A percentile compares a stretch with the other conserved stretches of the same genome.
These are phyloP conservation scores for Zanthoxylum bungeanum DNA, from an alignment of 345 rosid species.

Conservation along the genomic window DNA sequence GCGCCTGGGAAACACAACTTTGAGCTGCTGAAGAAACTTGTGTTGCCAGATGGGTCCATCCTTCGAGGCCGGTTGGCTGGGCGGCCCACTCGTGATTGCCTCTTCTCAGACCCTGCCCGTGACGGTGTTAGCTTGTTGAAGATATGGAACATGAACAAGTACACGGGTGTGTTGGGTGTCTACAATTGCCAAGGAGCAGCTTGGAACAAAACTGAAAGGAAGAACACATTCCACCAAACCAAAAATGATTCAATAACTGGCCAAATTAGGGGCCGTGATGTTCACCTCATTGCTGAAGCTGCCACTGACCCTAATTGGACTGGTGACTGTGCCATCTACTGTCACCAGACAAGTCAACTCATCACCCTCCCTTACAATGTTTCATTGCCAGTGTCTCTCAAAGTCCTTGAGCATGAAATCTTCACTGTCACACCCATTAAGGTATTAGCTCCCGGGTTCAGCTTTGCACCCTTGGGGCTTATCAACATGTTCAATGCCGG, in stretches of 20 bases:
- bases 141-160: constrained; percentile 99
- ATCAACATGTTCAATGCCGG: constrained; percentile 81
- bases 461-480: constrained; percentile 81
- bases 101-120: constrained; percentile 83
- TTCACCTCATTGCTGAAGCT: constrained; percentile 77
- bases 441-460: constrained; percentile 46
- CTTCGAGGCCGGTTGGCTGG: constrained; percentile 89
- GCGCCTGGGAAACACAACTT: constrained; percentile 91
- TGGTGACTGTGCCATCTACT: constrained; percentile 65
- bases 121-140: constrained; percentile 87
- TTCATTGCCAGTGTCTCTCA: constrained; percentile 73
- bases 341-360: constrained; percentile 49
- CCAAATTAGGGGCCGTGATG: constrained; percentile 58
- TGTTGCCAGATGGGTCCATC: constrained; percentile 84
- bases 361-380: constrained; percentile 52
- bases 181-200: constrained; percentile 99
- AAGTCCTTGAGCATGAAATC: constrained; percentile 61
- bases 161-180: constrained; percentile 80
- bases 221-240: constrained; percentile 74
- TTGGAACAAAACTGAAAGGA: constrained; percentile 65
- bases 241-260: constrained; percentile 50
- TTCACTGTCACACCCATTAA: constrained; percentile 65
- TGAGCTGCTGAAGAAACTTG: constrained; percentile 70
- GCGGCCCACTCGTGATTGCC: constrained; percentile 82
- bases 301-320: constrained; percentile 57